A percentile compares a stretch with the other conserved stretches of the same genome.
Conservation (phyloP, 257 asterid genomes). For the Buddleja alternifolia region DNA sequence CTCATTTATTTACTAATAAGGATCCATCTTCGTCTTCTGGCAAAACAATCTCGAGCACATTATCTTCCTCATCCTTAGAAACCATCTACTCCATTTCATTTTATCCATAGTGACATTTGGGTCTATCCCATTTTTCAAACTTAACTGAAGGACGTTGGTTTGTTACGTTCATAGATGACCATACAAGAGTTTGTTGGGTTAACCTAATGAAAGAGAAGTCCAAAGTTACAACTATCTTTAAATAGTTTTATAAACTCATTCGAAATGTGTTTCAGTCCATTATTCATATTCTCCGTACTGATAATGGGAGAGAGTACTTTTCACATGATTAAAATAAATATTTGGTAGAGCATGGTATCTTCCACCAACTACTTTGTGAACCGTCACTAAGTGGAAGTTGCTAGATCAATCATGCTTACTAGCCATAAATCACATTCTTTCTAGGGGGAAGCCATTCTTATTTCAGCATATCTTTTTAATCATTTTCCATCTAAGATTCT, state of each 20-base stretch:
- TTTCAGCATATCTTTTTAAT: background rate
- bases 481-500: background rate
- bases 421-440: background rate
- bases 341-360: background rate
- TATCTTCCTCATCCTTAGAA: background rate
- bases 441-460: background rate
- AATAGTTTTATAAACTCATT: background rate
- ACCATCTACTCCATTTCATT: conserved; percentile 4
- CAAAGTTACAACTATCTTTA: background rate
- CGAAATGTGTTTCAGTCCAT: background rate
- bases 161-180: conserved; percentile 9
- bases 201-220: conserved; percentile 19
- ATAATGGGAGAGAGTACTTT: conserved; percentile 1
- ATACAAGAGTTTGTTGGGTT: background rate
- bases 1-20: too few relatives aligned
- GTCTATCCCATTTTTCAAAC: conserved; percentile 12
- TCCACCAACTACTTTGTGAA: background rate
- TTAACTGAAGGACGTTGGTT: conserved; percentile 1
- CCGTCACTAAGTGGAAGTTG: conserved; percentile 1
- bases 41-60: background rate
- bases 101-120: conserved; percentile 13
- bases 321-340: background rate
- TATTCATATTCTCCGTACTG: background rate
- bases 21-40: background rate
- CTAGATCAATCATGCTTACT: conserved; percentile 14